Percentiles rank a stretch among this genome's conserved stretches.
These are phyloP conservation scores for Cordyceps militaris DNA, from an alignment of 2,329 filamentous ascomycete species.

Conservation along the genomic window DNA sequence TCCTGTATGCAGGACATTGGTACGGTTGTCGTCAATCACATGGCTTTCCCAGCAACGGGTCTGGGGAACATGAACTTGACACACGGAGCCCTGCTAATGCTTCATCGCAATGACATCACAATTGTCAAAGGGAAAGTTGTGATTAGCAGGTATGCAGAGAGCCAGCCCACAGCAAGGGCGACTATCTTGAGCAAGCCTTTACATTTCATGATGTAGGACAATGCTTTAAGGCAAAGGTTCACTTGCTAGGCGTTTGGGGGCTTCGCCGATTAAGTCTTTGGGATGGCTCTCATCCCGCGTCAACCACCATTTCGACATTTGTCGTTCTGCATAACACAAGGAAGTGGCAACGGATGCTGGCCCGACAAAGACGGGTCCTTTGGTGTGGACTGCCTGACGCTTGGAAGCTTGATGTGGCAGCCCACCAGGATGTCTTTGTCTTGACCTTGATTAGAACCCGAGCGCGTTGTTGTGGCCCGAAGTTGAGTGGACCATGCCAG, in stretches of 20 bases:
- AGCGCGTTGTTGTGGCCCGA: neutral
- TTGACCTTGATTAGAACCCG: neutral
- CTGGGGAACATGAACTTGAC: too few relatives aligned
- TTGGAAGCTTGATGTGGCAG: neutral
- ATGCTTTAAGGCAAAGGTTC: too few relatives aligned
- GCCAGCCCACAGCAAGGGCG: too few relatives aligned
- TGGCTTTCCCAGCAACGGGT: too few relatives aligned
- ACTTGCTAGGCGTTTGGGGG: too few relatives aligned
- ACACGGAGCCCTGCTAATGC: too few relatives aligned
- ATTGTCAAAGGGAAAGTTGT: too few relatives aligned
- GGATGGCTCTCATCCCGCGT: neutral
- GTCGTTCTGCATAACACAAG: neutral
- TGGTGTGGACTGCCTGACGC: neutral
- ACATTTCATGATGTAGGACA: too few relatives aligned
- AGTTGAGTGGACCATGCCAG: neutral
- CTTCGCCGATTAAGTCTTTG: too few relatives aligned
- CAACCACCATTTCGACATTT: neutral
- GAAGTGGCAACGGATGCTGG: neutral
- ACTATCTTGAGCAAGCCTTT: too few relatives aligned
- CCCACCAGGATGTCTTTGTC: neutral
- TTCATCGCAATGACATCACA: too few relatives aligned
- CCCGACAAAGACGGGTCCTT: neutral
- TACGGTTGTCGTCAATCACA: neutral
- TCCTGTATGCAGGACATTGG: neutral
- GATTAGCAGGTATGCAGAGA: too few relatives aligned